Evolutionary conservation across 306 rosid species (phyloP).

Genomic region (Trifolium repens): DNA sequence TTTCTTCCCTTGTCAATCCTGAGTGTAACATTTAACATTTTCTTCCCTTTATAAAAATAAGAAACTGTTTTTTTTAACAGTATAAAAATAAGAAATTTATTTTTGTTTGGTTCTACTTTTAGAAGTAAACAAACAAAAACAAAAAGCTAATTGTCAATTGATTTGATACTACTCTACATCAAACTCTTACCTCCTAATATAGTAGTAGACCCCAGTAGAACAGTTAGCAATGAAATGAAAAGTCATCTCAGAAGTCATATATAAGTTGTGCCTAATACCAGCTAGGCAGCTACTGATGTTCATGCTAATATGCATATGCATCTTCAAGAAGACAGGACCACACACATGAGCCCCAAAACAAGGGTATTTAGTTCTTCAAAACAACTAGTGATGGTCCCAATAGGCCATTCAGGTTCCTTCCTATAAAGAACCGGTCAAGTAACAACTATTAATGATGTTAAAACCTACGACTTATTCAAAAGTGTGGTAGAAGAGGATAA

Average conservation of each 20-base stretch:
- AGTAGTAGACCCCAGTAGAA: too few relatives aligned
- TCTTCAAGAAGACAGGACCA: constrained; percentile 6
- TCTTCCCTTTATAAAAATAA: neutral
- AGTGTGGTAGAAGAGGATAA: neutral
- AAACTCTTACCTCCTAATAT: too few relatives aligned
- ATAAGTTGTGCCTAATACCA: neutral
- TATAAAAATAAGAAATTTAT: neutral
- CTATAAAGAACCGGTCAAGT: neutral
- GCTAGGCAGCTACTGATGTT: neutral
- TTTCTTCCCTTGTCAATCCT: too few relatives aligned
- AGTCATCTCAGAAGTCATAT: neutral
- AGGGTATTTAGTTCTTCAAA: neutral
- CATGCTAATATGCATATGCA: constrained; percentile 4
- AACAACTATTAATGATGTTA: neutral
- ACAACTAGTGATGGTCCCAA: neutral
- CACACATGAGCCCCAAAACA: constrained; percentile 12
- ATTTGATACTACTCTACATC: too few relatives aligned
- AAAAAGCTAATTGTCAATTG: neutral
- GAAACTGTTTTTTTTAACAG: too few relatives aligned
- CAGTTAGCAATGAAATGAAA: neutral
- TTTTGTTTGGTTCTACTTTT: neutral
- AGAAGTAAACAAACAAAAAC: neutral
- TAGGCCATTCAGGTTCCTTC: constrained; percentile 13
- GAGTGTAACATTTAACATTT: too few relatives aligned
- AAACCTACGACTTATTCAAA: constrained; percentile 33